Conservation (phyloP, 331 rosid genomes). For the Erythrophleum ivorense region DNA sequence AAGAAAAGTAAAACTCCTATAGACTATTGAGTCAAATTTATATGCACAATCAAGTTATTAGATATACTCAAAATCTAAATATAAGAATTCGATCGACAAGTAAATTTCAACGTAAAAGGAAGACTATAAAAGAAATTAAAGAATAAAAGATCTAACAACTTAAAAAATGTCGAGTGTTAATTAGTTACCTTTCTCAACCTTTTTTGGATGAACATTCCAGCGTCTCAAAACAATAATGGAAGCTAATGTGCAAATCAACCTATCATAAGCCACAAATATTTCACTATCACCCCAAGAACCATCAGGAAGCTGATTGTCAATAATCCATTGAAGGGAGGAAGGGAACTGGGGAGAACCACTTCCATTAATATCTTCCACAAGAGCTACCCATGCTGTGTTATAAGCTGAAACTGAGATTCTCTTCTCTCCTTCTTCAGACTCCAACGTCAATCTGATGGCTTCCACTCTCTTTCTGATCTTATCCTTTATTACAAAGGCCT, state of each 20-base stretch:
- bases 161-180: no score
- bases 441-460: slow-evolving; percentile 45
- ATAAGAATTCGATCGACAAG: no score
- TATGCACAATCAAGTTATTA: no score
- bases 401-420: slow-evolving; percentile 57
- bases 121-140: no score
- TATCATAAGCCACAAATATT: slow-evolving; percentile 45
- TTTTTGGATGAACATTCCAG: background rate
- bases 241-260: background rate
- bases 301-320: slow-evolving; percentile 58
- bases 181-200: background rate
- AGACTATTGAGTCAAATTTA: no score
- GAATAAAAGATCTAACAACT: no score
- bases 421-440: slow-evolving; percentile 61
- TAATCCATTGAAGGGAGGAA: slow-evolving; percentile 58
- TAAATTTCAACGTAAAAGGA: no score
- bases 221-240: background rate
- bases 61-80: no score
- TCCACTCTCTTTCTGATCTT: slow-evolving; percentile 50
- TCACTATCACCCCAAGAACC: slow-evolving; percentile 70
- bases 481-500: background rate
- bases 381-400: slow-evolving; percentile 73
- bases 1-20: no score
- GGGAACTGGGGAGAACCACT: slow-evolving; percentile 59
- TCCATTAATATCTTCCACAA: slow-evolving; percentile 48